These are phyloP conservation scores for Candida maris DNA, from an alignment of 805 yeast species.

Conservation along the genomic window DNA sequence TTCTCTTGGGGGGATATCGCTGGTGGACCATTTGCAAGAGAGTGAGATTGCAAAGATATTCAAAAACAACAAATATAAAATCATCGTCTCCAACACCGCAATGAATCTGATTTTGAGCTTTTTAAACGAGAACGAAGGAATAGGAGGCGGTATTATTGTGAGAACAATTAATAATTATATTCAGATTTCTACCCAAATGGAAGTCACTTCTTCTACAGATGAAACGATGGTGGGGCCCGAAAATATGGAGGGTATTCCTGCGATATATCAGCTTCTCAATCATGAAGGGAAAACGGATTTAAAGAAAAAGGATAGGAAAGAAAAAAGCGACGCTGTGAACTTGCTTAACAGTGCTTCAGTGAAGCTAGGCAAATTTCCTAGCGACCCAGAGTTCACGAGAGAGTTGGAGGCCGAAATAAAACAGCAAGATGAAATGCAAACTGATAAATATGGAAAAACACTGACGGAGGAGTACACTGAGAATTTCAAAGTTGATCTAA, in stretches of 20 bases:
- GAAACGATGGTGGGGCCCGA: conserved; percentile 41
- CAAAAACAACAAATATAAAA: conserved; percentile 65
- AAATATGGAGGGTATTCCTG: conserved; percentile 47
- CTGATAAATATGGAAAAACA: conserved; percentile 33
- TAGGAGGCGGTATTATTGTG: conserved; percentile 86
- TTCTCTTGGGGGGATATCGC: conserved; percentile 66
- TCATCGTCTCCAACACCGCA: conserved; percentile 78
- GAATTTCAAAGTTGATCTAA: conserved; percentile 48
- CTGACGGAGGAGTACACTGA: conserved; percentile 66
- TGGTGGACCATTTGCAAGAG: conserved; percentile 77
- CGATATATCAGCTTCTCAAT: conserved; percentile 34
- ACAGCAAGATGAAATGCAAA: conserved; percentile 60
- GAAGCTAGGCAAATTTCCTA: conserved; percentile 77
- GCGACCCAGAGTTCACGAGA: conserved; percentile 77
- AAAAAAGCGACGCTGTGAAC: conserved; percentile 33
- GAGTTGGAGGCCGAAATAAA: conserved; percentile 84
- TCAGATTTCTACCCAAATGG: conserved; percentile 43
- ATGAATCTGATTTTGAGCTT: conserved; percentile 81
- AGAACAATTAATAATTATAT: conserved; percentile 83
- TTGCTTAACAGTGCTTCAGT: conserved; percentile 69
- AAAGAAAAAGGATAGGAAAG: conserved; percentile 18
- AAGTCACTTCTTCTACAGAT: conserved; percentile 42
- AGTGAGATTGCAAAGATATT: conserved; percentile 78
- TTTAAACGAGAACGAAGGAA: conserved; percentile 85
- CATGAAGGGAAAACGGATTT: conserved; percentile 17